Evolutionary conservation across 1,139 yeast genomes (phyloP).

Genomic region (Geotrichum carabidarum): DNA sequence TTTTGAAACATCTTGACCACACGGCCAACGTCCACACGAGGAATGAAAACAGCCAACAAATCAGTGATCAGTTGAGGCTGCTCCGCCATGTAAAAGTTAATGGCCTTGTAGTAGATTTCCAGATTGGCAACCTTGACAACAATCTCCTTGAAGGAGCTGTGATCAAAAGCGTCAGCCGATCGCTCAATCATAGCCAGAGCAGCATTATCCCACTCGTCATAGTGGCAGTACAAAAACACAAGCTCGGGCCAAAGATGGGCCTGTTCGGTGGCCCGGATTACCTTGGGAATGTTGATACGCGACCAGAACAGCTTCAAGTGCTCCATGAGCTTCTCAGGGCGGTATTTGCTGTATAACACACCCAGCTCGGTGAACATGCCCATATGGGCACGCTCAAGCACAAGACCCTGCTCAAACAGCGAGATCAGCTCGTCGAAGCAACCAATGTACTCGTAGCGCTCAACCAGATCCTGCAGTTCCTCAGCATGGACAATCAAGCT

Average conservation of each 20-base stretch:
- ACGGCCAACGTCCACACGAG: conserved; percentile 90
- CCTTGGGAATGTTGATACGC: conserved; percentile 95
- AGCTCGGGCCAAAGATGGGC: conserved; percentile 96
- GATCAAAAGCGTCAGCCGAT: conserved; percentile 90
- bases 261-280: conserved; percentile 84
- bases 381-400: conserved; percentile 98
- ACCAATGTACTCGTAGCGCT: conserved; percentile 82
- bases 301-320: conserved; percentile 97
- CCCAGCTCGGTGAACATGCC: conserved; percentile 99
- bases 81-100: conserved; percentile 86
- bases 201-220: conserved; percentile 99
- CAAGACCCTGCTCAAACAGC: conserved; percentile 90
- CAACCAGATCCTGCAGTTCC: conserved; percentile 85
- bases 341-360: conserved; percentile 80
- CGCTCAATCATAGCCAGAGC: conserved; percentile 96
- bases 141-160: conserved; percentile 86
- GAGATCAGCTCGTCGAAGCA: conserved; percentile 88
- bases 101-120: conserved; percentile 95
- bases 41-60: conserved; percentile 72
- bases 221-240: conserved; percentile 92
- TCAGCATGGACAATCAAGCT: conserved; percentile 96
- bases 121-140: conserved; percentile 91
- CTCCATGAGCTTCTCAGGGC: conserved; percentile 89
- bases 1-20: conserved; percentile 92
- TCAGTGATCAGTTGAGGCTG: conserved; percentile 90